phyloP scores from a whole-genome alignment of 2,329 filamentous ascomycete species.

The Clonostachys solani region DNA sequence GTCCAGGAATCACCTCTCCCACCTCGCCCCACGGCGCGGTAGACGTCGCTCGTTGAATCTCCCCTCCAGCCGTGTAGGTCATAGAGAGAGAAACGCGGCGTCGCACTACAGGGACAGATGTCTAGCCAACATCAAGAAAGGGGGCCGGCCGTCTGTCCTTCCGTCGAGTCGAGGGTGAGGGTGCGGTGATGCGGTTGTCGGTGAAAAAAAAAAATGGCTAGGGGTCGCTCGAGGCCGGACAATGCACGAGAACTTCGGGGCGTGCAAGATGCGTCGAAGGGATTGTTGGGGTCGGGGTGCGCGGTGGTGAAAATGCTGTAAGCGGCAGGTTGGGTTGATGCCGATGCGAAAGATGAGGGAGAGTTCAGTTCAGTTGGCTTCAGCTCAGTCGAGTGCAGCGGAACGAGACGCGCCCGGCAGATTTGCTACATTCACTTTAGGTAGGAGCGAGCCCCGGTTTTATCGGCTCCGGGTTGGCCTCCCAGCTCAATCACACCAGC shows the following conservation, averaged over 20 bases:
- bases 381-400: not conserved
- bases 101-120: no score
- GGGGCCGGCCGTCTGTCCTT: no score
- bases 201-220: not conserved
- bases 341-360: not conserved
- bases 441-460: not conserved
- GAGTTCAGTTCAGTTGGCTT: not conserved
- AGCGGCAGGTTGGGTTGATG: not conserved
- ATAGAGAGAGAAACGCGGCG: slow-evolving; percentile 1
- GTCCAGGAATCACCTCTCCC: not conserved
- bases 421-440: not conserved
- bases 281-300: not conserved
- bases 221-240: not conserved
- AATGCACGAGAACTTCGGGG: not conserved
- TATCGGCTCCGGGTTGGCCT: no score
- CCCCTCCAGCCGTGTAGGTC: not conserved
- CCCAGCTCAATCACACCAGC: no score
- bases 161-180: no score
- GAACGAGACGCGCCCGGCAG: not conserved
- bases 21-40: slow-evolving; percentile 1
- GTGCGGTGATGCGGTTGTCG: not conserved
- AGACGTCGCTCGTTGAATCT: slow-evolving; percentile 3
- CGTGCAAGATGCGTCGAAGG: not conserved
- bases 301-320: not conserved
- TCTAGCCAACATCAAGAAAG: no score